Conservation (phyloP, 2,329 filamentous ascomycete genomes). For the Colletotrichum sp. region DNA sequence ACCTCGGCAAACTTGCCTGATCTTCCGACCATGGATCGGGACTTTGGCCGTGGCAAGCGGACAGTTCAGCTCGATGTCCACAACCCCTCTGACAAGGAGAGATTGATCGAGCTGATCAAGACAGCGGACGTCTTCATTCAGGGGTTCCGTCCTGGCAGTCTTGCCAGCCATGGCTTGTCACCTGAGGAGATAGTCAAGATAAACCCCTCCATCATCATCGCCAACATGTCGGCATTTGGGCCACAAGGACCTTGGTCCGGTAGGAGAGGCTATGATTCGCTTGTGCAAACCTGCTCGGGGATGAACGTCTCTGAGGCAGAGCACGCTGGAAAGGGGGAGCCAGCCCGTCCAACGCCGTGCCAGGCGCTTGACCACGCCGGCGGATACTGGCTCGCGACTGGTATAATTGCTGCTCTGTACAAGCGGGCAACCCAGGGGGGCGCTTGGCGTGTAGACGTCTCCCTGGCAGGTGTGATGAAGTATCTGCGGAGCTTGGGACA, state of each 20-base stretch:
- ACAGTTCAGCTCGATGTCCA: conserved; percentile 34
- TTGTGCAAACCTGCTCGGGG: conserved; percentile 55
- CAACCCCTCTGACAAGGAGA: conserved; percentile 24
- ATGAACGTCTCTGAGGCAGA: conserved; percentile 62
- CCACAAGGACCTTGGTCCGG: conserved; percentile 43
- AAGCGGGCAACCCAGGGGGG: conserved; percentile 48
- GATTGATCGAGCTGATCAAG: conserved; percentile 33
- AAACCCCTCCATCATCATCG: conserved; percentile 52
- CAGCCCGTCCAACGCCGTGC: conserved; percentile 50
- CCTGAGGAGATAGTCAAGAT: conserved; percentile 38
- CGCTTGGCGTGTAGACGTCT: conserved; percentile 58
- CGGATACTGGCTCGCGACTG: conserved; percentile 60
- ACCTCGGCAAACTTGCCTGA: conserved; percentile 35
- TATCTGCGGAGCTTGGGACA: conserved; percentile 62
- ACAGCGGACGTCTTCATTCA: conserved; percentile 48
- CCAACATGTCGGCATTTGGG: conserved; percentile 59
- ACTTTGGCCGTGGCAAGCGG: conserved; percentile 39
- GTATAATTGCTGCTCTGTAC: conserved; percentile 57
- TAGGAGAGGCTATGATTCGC: conserved; percentile 41
- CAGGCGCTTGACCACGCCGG: conserved; percentile 62
- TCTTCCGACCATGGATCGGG: conserved; percentile 32
- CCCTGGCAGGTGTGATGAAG: conserved; percentile 49
- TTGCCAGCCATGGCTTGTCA: conserved; percentile 45
- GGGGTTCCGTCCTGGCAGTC: conserved; percentile 51
- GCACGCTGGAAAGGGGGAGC: conserved; percentile 41